Evolutionary conservation across 139 green algal genomes (phyloP).

Genomic region (Medakamo hakoo): DNA sequence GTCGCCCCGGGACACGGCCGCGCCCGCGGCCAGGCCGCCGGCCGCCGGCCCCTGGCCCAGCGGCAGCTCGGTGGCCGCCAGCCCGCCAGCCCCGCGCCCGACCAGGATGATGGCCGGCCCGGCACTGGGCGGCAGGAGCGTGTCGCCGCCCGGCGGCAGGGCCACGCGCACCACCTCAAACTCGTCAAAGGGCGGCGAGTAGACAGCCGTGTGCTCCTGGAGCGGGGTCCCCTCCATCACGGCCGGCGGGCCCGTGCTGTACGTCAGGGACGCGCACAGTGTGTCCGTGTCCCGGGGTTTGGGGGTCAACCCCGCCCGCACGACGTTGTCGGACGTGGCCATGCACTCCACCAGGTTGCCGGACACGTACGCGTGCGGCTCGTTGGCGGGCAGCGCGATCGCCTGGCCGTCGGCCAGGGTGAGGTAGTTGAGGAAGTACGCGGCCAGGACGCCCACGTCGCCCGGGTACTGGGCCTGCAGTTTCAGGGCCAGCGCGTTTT

Average conservation of each 20-base stretch:
- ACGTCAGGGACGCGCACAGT: slow-evolving; percentile 81
- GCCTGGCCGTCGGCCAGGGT: slow-evolving; percentile 33
- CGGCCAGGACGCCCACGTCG: slow-evolving; percentile 82
- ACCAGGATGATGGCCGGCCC: slow-evolving; percentile 16
- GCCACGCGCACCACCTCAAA: slow-evolving; percentile 86
- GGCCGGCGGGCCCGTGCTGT: slow-evolving; percentile 35
- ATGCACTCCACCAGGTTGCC: slow-evolving; percentile 84
- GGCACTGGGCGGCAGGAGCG: slow-evolving; percentile 1
- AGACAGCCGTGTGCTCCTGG: slow-evolving; percentile 1
- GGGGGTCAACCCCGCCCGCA: slow-evolving; percentile 87
- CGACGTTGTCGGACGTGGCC: slow-evolving; percentile 92
- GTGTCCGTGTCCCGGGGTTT: slow-evolving; percentile 78
- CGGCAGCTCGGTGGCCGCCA: neutral
- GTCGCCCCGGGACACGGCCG: slow-evolving; percentile 6
- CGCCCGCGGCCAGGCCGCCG: neutral
- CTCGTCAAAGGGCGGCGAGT: slow-evolving; percentile 53
- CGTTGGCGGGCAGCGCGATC: slow-evolving; percentile 84
- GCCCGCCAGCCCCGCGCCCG: slow-evolving; percentile 5
- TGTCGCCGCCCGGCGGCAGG: neutral
- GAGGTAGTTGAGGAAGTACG: slow-evolving; percentile 88
- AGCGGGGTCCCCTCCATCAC: slow-evolving; percentile 5
- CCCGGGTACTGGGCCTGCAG: slow-evolving; percentile 82
- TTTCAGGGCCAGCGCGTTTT: slow-evolving; percentile 60
- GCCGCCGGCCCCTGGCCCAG: neutral
- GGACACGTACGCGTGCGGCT: slow-evolving; percentile 90